A percentile compares a stretch with the other conserved stretches of the same genome.
phyloP scores from a whole-genome alignment of 2,329 filamentous ascomycete species.

The Proliferodiscus dingleyae region DNA sequence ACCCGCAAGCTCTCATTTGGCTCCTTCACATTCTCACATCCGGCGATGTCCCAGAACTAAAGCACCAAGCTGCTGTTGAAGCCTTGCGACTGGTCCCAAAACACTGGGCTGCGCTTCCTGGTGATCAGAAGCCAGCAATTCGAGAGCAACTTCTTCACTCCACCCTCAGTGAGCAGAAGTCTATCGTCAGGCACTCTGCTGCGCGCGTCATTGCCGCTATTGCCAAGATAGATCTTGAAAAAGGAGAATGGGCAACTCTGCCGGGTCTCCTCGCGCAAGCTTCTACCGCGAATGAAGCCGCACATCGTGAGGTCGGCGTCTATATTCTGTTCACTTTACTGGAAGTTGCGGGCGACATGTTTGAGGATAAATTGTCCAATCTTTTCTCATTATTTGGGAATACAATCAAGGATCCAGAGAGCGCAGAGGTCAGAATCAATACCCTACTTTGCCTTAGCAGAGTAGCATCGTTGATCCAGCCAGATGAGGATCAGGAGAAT shows the following conservation, averaged over 20 bases:
- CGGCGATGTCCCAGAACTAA: conserved; percentile 55
- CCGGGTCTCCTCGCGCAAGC: conserved; percentile 75
- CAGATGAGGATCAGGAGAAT: conserved; percentile 74
- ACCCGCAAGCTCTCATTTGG: conserved; percentile 76
- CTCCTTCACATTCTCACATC: conserved; percentile 85
- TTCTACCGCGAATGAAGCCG: conserved; percentile 66
- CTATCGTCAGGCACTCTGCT: conserved; percentile 76
- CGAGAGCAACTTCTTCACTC: conserved; percentile 80
- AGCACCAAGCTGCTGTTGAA: conserved; percentile 90
- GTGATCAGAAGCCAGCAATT: conserved; percentile 72
- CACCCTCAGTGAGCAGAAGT: conserved; percentile 72
- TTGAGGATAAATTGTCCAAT: conserved; percentile 73
- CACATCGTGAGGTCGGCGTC: conserved; percentile 82
- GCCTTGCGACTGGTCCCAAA: conserved; percentile 75
- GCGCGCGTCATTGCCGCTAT: conserved; percentile 85
- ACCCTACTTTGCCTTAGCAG: conserved; percentile 87
- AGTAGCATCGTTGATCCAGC: conserved; percentile 80
- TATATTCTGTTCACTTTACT: conserved; percentile 92
- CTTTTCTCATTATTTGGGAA: conserved; percentile 79
- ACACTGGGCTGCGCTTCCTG: conserved; percentile 75
- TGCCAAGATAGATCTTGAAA: conserved; percentile 78
- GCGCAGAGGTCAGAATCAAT: conserved; percentile 89
- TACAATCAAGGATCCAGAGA: conserved; percentile 87
- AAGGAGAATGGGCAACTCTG: conserved; percentile 80
- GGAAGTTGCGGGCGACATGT: conserved; percentile 80